phyloP scores from a whole-genome alignment of 1,139 yeast genomes.

The Nadsonia commutata region DNA sequence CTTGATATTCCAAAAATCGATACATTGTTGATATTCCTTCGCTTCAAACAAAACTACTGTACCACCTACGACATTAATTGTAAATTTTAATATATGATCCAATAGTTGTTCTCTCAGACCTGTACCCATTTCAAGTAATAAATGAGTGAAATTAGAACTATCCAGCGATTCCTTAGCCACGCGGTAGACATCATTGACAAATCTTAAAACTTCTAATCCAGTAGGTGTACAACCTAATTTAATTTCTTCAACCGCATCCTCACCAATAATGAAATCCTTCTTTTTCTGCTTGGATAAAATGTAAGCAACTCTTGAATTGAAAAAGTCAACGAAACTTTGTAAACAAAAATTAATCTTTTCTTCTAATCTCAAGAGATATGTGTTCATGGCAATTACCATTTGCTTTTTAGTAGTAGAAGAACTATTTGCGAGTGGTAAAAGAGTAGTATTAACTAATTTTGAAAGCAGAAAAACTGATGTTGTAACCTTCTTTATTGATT shows the following conservation, averaged over 20 bases:
- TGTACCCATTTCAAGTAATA: conserved; percentile 46
- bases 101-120: conserved; percentile 45
- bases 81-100: conserved; percentile 62
- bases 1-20: conserved; percentile 56
- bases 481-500: conserved; percentile 40
- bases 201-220: conserved; percentile 46
- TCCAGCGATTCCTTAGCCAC: conserved; percentile 27
- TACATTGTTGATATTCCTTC: conserved; percentile 57
- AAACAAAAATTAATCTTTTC: conserved; percentile 52
- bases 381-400: conserved; percentile 52
- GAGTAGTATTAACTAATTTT: conserved; percentile 52
- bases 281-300: conserved; percentile 48
- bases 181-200: conserved; percentile 30
- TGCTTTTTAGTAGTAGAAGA: conserved; percentile 38
- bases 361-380: conserved; percentile 55
- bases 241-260: conserved; percentile 36
- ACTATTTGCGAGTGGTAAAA: conserved; percentile 58
- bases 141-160: conserved; percentile 38
- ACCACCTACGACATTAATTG: conserved; percentile 74
- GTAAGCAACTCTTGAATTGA: conserved; percentile 16
- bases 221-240: conserved; percentile 34
- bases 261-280: conserved; percentile 41
- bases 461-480: conserved; percentile 56
- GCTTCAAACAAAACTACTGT: conserved; percentile 73
- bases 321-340: conserved; percentile 38